These are phyloP conservation scores for Pisolithus sp. DNA, from an alignment of 768 basidiomycete species.

Conservation along the genomic window DNA sequence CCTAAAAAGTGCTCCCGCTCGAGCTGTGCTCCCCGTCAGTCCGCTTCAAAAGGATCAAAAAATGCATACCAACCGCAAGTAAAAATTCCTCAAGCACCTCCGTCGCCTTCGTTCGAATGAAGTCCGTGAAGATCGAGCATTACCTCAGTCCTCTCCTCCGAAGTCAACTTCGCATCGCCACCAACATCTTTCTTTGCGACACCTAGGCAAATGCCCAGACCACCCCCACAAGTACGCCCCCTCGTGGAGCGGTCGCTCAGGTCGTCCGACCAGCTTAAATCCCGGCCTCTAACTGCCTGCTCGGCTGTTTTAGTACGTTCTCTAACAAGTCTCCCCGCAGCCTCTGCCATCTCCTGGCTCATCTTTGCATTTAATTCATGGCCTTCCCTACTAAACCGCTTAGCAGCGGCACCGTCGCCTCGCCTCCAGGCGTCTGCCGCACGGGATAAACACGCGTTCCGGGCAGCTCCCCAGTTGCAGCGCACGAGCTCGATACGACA, in stretches of 20 bases:
- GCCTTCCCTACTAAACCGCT: conserved; percentile 89
- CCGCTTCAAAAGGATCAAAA: conserved; percentile 1
- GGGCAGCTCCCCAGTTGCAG: conserved; percentile 87
- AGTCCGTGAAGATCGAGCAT: conserved; percentile 89
- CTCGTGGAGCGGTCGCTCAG: conserved; percentile 66
- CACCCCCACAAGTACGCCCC: conserved; percentile 73
- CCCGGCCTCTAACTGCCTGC: conserved; percentile 65
- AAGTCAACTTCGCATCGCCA: conserved; percentile 50
- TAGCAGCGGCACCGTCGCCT: conserved; percentile 93
- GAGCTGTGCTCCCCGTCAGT: conserved; percentile 43
- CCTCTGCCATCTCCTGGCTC: conserved; percentile 76
- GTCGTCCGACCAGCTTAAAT: conserved; percentile 78
- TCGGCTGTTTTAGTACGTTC: conserved; percentile 75
- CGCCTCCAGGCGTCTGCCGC: conserved; percentile 96
- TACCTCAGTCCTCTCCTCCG: conserved; percentile 87
- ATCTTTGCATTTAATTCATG: conserved; percentile 92
- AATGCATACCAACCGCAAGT: conserved; percentile 57
- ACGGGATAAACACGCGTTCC: conserved; percentile 89
- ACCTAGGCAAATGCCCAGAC: conserved; percentile 84
- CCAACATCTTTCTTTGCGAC: conserved; percentile 56
- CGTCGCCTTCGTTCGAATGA: conserved; percentile 88
- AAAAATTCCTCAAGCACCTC: conserved; percentile 88
- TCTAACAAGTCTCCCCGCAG: conserved; percentile 77
- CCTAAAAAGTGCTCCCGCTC: conserved; percentile 88
- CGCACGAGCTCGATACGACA: conserved; percentile 81